phyloP scores from a whole-genome alignment of 345 rosid genomes.

The Rubroshorea leprosula region DNA sequence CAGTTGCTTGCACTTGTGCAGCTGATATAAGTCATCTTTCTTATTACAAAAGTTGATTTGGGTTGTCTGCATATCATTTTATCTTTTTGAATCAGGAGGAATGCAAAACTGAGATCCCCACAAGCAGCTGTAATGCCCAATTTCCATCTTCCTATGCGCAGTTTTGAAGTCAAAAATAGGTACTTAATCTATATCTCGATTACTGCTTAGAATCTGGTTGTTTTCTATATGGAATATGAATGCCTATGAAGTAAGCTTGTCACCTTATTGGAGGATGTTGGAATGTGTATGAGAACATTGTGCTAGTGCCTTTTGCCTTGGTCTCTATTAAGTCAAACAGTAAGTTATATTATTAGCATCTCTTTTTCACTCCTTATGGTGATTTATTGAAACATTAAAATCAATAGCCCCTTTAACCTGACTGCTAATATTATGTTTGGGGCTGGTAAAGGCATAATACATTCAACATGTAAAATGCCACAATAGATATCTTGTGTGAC shows the following conservation, averaged over 20 bases:
- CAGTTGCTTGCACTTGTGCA: too few species aligned
- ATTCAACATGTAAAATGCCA: too few species aligned
- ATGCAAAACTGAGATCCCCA: constrained; percentile 43
- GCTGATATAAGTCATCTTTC: not conserved
- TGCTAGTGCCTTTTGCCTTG: not conserved
- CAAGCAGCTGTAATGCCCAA: constrained; percentile 60
- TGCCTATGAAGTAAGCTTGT: not conserved
- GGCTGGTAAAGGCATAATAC: too few species aligned
- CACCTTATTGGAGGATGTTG: not conserved
- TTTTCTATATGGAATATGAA: not conserved
- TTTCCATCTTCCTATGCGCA: constrained; percentile 76
- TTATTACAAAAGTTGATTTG: not conserved
- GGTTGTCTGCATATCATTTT: not conserved
- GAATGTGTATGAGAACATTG: not conserved
- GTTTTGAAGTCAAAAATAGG: constrained; percentile 71
- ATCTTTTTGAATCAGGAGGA: constrained; percentile 31
- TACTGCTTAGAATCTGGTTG: not conserved
- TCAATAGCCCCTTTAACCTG: too few species aligned
- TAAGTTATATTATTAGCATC: not conserved
- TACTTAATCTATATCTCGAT: constrained; percentile 1
- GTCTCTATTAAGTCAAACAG: not conserved
- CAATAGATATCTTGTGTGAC: too few species aligned
- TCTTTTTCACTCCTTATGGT: not conserved
- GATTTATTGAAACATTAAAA: not conserved
- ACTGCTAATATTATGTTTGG: not conserved